Conservation (phyloP, 306 rosid species). For the Dalbergia cochinchinensis region DNA sequence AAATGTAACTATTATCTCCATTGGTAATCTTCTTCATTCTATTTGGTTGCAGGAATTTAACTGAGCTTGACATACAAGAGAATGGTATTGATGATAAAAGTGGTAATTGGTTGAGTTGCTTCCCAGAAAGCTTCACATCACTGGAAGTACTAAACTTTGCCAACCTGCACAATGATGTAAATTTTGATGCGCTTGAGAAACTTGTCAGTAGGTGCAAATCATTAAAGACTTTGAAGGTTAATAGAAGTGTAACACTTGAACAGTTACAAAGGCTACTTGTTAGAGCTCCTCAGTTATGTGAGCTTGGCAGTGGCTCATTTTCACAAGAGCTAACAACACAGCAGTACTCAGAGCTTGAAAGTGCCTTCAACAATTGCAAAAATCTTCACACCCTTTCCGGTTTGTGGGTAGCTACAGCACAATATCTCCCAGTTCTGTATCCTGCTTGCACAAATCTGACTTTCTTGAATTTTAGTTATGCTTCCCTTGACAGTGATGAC, state of each 20-base stretch:
- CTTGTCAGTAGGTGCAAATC: constrained; percentile 79
- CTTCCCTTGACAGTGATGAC: constrained; percentile 64
- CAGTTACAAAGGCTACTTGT: constrained; percentile 68
- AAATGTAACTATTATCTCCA: constrained; percentile 28
- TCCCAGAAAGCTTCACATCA: constrained; percentile 81
- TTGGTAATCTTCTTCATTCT: constrained; percentile 36
- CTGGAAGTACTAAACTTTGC: constrained; percentile 81
- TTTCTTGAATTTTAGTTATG: constrained; percentile 81
- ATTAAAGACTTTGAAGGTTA: constrained; percentile 76
- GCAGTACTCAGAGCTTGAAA: constrained; percentile 68
- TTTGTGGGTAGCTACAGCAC: constrained; percentile 65
- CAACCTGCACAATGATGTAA: constrained; percentile 62
- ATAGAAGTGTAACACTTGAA: constrained; percentile 64
- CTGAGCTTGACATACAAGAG: constrained; percentile 84
- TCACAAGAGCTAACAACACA: constrained; percentile 62
- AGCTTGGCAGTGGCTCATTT: constrained; percentile 82
- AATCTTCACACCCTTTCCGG: constrained; percentile 79
- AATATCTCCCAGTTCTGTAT: constrained; percentile 71
- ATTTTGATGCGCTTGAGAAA: constrained; percentile 76
- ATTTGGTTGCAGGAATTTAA: constrained; percentile 71
- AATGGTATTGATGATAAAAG: constrained; percentile 73
- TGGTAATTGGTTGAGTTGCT: constrained; percentile 86
- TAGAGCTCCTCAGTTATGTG: constrained; percentile 67
- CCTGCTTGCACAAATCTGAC: constrained; percentile 70
- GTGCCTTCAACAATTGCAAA: constrained; percentile 68